phyloP scores from a whole-genome alignment of 139 green algal genomes.

The Gonium pectorale region DNA sequence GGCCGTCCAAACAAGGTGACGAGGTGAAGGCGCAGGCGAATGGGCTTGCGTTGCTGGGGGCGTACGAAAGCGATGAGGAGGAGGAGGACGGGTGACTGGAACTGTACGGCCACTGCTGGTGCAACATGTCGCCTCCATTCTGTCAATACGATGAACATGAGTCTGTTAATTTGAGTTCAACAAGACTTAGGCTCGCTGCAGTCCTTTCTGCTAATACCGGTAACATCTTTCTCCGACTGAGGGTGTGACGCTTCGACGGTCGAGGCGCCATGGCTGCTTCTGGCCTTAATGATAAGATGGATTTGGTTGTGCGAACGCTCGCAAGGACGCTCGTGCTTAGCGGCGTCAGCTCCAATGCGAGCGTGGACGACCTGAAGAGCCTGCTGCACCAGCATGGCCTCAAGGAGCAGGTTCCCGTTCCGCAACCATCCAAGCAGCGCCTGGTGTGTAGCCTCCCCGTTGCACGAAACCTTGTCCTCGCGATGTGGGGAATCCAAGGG shows the following conservation, averaged over 20 bases:
- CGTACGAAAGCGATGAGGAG: constrained; percentile 28
- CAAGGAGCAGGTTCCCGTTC: constrained; percentile 8
- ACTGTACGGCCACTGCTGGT: no score
- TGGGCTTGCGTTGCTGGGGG: constrained; percentile 15
- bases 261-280: no score
- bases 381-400: background rate
- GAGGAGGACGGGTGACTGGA: background rate
- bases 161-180: no score
- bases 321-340: background rate
- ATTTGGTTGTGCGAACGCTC: constrained; percentile 2
- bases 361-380: background rate
- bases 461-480: no score
- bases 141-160: no score
- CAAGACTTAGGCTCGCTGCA: no score
- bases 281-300: background rate
- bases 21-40: background rate
- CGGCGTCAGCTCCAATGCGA: background rate
- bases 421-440: background rate
- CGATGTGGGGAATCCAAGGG: no score
- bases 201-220: no score
- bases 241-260: no score
- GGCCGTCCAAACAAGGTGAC: background rate
- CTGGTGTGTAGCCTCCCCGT: constrained; percentile 14
- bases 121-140: no score
- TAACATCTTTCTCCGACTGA: no score